Percentiles rank a stretch among this genome's conserved stretches.
phyloP scores from a whole-genome alignment of 2,329 filamentous ascomycete genomes.

The Ophiocordyceps robertsii region DNA sequence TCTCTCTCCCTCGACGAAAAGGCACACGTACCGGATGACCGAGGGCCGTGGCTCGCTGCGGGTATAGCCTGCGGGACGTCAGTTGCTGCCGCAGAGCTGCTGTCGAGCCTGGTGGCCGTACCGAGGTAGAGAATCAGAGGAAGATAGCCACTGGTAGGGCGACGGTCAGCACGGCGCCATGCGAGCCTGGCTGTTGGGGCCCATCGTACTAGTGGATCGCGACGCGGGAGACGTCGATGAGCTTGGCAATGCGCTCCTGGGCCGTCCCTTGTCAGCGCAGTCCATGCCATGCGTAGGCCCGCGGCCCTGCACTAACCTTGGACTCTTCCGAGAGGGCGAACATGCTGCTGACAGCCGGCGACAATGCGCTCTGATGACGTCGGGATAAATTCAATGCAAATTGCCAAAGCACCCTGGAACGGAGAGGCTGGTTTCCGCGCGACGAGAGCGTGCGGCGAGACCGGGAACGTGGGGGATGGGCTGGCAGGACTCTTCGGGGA shows the following conservation, averaged over 20 bases:
- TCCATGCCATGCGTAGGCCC: not conserved
- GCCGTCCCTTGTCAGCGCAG: slow-evolving; percentile 1
- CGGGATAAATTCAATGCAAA: no score
- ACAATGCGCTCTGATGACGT: not conserved
- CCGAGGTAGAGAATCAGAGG: slow-evolving; percentile 94
- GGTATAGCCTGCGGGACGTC: slow-evolving; percentile 57
- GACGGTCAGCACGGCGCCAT: no score
- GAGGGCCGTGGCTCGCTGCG: slow-evolving; percentile 85
- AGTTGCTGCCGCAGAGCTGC: not conserved
- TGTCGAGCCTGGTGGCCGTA: slow-evolving; percentile 23
- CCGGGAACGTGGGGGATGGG: no score
- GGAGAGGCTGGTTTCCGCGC: no score
- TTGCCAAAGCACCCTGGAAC: no score
- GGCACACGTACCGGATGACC: slow-evolving; percentile 35
- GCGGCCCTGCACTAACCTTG: slow-evolving; percentile 48
- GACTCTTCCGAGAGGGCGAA: slow-evolving; percentile 83
- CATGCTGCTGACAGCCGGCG: slow-evolving; percentile 31
- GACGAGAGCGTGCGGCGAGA: no score
- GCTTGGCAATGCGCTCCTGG: slow-evolving; percentile 92
- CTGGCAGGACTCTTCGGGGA: no score
- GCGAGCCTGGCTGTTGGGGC: no score
- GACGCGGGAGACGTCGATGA: slow-evolving; percentile 88
- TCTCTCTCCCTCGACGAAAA: no score
- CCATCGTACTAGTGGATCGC: slow-evolving; percentile 80
- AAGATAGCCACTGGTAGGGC: slow-evolving; percentile 64